Conservation (phyloP, 2,329 filamentous ascomycete species). For the Microsporum canis region DNA sequence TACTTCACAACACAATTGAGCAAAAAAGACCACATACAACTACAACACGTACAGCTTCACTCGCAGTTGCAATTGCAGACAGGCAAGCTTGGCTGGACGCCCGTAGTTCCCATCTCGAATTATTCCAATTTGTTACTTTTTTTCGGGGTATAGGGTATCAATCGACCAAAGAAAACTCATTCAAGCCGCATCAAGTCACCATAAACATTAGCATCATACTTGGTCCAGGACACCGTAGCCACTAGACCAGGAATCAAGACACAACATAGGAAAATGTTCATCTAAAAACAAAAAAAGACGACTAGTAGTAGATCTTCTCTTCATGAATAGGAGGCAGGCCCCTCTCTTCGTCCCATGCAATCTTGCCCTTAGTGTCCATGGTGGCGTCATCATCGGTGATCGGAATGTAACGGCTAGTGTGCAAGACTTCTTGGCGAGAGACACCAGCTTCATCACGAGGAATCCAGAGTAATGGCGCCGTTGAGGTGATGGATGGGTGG, state of each 20-base stretch:
- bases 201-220: not conserved
- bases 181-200: not conserved
- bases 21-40: not conserved
- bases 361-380: conserved; percentile 58
- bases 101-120: not conserved
- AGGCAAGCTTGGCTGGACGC: not conserved
- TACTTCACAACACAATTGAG: not conserved
- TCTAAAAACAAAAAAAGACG: not conserved
- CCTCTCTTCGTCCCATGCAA: conserved; percentile 47
- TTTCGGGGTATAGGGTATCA: conserved; percentile 3
- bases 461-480: conserved; percentile 69
- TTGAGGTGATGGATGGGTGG: conserved; percentile 55
- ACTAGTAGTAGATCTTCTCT: conserved; percentile 45
- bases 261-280: not conserved
- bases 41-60: not conserved
- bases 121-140: not conserved
- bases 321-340: conserved; percentile 49
- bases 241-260: not conserved
- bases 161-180: not conserved
- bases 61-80: not conserved
- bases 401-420: conserved; percentile 58
- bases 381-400: conserved; percentile 70
- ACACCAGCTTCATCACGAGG: conserved; percentile 64
- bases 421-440: conserved; percentile 62
- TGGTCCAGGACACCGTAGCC: not conserved